A percentile compares a stretch with the other conserved stretches of the same genome.
Evolutionary conservation across 192 early-diverging fungal species (phyloP).

Genomic region (Jimgerdemannia flammicorona): DNA sequence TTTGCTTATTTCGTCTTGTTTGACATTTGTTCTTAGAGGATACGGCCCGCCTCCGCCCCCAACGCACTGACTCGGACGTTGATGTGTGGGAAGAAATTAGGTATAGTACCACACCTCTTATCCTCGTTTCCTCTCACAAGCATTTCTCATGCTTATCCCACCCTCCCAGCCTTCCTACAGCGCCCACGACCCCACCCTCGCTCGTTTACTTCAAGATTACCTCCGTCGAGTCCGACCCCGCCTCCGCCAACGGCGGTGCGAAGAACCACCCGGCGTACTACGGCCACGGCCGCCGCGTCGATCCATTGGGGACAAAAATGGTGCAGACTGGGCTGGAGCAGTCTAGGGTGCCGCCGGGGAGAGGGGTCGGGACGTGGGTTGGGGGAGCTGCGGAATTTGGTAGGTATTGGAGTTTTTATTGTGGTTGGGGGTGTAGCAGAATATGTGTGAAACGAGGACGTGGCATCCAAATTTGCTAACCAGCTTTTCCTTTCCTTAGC

Average conservation of each 20-base stretch:
- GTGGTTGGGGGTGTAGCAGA: not conserved
- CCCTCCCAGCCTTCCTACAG: slow-evolving; percentile 6
- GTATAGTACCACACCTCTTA: not conserved
- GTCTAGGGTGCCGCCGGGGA: slow-evolving; percentile 48
- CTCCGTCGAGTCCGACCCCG: slow-evolving; percentile 14
- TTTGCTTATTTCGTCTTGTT: not conserved
- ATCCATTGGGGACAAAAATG: slow-evolving; percentile 53
- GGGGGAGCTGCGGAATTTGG: not conserved
- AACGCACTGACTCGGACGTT: slow-evolving; percentile 35
- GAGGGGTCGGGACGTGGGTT: not conserved
- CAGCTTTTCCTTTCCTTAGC: slow-evolving; percentile 4
- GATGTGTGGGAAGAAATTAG: slow-evolving; percentile 31
- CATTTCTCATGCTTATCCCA: slow-evolving; percentile 4
- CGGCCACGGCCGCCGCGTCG: slow-evolving; percentile 36
- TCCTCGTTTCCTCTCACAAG: not conserved
- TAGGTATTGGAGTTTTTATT: not conserved
- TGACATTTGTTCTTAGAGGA: slow-evolving; percentile 24
- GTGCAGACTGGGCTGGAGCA: slow-evolving; percentile 61
- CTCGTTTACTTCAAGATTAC: slow-evolving; percentile 54
- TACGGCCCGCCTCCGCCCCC: slow-evolving; percentile 35
- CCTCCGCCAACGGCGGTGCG: not conserved
- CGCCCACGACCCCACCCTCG: slow-evolving; percentile 16
- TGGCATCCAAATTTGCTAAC: slow-evolving; percentile 12
- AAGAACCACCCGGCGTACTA: slow-evolving; percentile 24
- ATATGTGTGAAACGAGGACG: not conserved